A percentile compares a stretch with the other conserved stretches of the same genome.
phyloP scores from a whole-genome alignment of 139 green algal species.

The Spirogloea muscicola region DNA sequence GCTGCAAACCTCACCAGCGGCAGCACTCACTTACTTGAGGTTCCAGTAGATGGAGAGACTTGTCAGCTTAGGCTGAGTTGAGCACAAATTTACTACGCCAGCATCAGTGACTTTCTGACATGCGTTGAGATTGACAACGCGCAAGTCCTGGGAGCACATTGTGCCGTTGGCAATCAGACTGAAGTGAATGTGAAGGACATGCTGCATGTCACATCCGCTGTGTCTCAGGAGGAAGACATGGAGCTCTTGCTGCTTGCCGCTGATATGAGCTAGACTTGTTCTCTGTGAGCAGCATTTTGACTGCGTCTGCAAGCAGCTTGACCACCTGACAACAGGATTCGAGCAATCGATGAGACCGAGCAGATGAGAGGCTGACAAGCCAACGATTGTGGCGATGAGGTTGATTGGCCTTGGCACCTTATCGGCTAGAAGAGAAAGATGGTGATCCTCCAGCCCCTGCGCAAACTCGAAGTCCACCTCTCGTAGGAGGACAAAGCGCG shows the following conservation, averaged over 20 bases:
- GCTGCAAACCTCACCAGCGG: neutral
- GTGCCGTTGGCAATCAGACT: too few species aligned
- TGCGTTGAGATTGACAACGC: slow-evolving; percentile 18
- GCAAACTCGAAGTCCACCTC: slow-evolving; percentile 13
- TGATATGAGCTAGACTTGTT: too few species aligned
- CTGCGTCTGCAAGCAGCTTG: too few species aligned
- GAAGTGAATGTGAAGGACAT: too few species aligned
- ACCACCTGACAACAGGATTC: too few species aligned
- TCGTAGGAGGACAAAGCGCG: neutral
- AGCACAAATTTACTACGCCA: neutral
- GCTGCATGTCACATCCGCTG: too few species aligned
- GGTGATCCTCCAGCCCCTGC: slow-evolving; percentile 5
- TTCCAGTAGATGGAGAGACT: slow-evolving; percentile 23
- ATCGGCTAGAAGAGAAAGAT: neutral
- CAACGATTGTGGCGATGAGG: too few species aligned
- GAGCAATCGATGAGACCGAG: too few species aligned
- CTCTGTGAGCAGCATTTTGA: too few species aligned
- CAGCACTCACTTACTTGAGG: slow-evolving; percentile 1
- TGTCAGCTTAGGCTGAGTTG: slow-evolving; percentile 5
- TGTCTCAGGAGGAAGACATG: too few species aligned
- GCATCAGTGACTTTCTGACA: slow-evolving; percentile 10
- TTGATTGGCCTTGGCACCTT: neutral
- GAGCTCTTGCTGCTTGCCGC: too few species aligned
- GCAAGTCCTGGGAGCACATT: slow-evolving; percentile 12
- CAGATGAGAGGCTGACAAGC: too few species aligned